Conservation (phyloP, 306 rosid genomes). For the Astragalus glycyphyllos region DNA sequence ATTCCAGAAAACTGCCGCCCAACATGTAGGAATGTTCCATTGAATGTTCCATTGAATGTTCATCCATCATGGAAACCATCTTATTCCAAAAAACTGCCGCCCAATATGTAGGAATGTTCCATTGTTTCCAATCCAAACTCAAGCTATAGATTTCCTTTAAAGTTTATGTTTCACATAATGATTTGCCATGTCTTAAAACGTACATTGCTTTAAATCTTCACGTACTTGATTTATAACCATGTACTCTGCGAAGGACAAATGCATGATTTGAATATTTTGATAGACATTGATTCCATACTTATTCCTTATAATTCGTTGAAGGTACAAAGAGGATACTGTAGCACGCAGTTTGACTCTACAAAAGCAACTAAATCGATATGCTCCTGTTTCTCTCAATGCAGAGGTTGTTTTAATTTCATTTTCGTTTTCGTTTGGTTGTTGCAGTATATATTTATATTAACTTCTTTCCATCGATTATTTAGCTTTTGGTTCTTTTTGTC, state of each 20-base stretch:
- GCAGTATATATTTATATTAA: slow-evolving; percentile 10
- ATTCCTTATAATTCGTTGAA: slow-evolving; percentile 45
- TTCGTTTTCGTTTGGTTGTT: slow-evolving; percentile 34
- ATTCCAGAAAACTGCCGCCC: neutral
- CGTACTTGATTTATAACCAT: slow-evolving; percentile 7
- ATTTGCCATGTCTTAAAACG: slow-evolving; percentile 13
- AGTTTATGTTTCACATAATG: slow-evolving; percentile 1
- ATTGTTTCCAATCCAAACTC: slow-evolving; percentile 11
- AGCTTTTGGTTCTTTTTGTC: neutral
- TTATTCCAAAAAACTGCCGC: neutral
- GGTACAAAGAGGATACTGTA: slow-evolving; percentile 72
- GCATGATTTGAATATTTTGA: slow-evolving; percentile 13
- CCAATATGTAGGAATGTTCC: neutral
- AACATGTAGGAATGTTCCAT: neutral
- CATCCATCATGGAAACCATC: slow-evolving; percentile 7
- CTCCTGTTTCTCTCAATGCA: slow-evolving; percentile 69
- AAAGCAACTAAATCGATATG: slow-evolving; percentile 80
- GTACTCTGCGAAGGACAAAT: slow-evolving; percentile 3
- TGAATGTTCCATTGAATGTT: no score
- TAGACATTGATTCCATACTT: slow-evolving; percentile 38
- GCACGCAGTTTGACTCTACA: slow-evolving; percentile 69
- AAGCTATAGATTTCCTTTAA: slow-evolving; percentile 22
- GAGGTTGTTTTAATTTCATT: slow-evolving; percentile 60
- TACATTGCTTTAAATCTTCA: slow-evolving; percentile 13
- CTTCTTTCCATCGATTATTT: slow-evolving; percentile 18